These are phyloP conservation scores for Flueggea neowawraea DNA, from an alignment of 441 rosid species.

Conservation along the genomic window DNA sequence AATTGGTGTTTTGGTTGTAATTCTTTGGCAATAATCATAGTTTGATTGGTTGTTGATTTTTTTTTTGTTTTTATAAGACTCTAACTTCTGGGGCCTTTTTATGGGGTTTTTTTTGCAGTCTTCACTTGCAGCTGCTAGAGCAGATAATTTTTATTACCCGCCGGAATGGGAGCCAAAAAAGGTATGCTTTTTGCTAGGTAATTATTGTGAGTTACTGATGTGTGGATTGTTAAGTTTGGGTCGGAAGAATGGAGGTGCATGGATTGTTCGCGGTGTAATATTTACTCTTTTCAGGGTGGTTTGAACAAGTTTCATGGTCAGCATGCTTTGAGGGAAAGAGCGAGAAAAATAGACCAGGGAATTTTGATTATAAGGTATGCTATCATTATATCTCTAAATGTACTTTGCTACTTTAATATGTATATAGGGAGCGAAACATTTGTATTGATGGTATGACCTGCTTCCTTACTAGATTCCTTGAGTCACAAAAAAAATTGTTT, in stretches of 20 bases:
- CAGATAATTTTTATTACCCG: slow-evolving; percentile 92
- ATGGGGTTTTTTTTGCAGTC: slow-evolving; percentile 49
- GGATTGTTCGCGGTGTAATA: slow-evolving; percentile 7
- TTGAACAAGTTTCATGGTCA: slow-evolving; percentile 98
- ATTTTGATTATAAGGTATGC: slow-evolving; percentile 83
- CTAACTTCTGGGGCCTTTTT: neutral
- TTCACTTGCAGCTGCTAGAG: slow-evolving; percentile 95
- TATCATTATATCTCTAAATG: neutral
- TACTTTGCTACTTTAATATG: too few species aligned
- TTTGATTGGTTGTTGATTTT: neutral
- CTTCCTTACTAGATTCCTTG: too few species aligned
- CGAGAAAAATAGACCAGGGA: slow-evolving; percentile 84
- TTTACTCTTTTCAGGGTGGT: slow-evolving; percentile 49
- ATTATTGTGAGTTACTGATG: neutral
- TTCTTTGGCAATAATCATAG: too few species aligned
- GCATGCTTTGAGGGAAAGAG: slow-evolving; percentile 93
- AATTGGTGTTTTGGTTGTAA: too few species aligned
- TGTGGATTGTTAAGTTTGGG: neutral
- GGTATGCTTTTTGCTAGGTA: slow-evolving; percentile 22
- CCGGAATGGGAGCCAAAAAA: slow-evolving; percentile 95
- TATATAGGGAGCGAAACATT: too few species aligned
- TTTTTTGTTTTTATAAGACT: slow-evolving; percentile 9
- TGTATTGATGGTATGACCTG: too few species aligned
- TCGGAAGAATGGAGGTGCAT: neutral
- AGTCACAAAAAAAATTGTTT: too few species aligned